Conservation (phyloP, 78 protist genomes). For the Ministeria vibrans region DNA sequence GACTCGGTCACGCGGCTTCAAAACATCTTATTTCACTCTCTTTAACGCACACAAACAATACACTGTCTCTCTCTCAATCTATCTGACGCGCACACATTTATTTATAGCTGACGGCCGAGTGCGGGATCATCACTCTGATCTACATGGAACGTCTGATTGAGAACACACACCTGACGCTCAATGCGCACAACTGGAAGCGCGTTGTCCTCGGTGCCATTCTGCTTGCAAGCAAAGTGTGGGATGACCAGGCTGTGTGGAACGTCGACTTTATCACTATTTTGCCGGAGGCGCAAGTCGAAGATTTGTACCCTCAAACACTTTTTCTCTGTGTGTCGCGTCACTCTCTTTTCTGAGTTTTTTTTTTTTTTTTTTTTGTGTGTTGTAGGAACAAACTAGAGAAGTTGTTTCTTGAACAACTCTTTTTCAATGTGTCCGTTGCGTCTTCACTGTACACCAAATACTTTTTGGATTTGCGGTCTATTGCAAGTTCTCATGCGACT, state of each 20-base stretch:
- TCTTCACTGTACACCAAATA: conserved; percentile 33
- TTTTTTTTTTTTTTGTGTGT: not conserved
- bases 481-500: too few relatives aligned
- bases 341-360: not conserved
- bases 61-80: not conserved
- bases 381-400: not conserved
- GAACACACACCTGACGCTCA: conserved; percentile 32
- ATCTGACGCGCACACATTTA: not conserved
- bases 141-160: conserved; percentile 54
- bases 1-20: not conserved
- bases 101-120: conserved; percentile 24
- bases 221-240: conserved; percentile 71
- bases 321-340: not conserved
- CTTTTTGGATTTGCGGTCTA: conserved; percentile 27
- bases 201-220: conserved; percentile 21
- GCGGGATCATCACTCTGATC: conserved; percentile 55
- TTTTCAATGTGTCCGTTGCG: not conserved
- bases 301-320: too few relatives aligned
- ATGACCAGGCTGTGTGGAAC: conserved; percentile 77
- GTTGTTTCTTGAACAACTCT: not conserved
- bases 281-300: not conserved
- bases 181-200: conserved; percentile 48
- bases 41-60: not conserved
- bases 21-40: not conserved
- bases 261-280: conserved; percentile 57